Conservation (phyloP, 257 asterid genomes). For the Solanum sitiens region DNA sequence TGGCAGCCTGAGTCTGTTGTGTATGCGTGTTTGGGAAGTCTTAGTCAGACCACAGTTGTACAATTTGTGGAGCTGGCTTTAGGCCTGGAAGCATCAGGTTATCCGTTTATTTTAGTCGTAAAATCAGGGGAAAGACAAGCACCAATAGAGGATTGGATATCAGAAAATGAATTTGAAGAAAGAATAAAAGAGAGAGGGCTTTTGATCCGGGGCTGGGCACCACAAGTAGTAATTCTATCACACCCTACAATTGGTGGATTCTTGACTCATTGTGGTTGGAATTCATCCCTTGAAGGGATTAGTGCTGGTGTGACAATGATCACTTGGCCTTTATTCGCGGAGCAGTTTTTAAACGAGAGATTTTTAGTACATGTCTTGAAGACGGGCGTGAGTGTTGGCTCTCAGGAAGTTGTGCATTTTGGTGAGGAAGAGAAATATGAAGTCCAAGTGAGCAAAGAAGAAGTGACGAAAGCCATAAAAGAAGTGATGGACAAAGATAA, state of each 20-base stretch:
- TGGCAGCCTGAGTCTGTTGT: neutral
- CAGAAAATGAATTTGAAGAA: neutral
- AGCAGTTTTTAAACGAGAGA: neutral
- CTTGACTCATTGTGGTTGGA: constrained; percentile 3
- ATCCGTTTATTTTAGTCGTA: neutral
- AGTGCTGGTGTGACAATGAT: neutral
- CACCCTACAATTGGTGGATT: neutral
- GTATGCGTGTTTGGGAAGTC: neutral
- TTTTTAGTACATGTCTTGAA: neutral
- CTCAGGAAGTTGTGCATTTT: neutral
- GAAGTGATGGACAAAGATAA: neutral
- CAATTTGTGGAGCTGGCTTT: neutral
- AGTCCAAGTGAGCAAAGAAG: neutral
- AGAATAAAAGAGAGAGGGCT: neutral
- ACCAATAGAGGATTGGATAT: neutral
- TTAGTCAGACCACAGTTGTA: neutral
- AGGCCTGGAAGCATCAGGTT: neutral
- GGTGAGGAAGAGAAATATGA: neutral
- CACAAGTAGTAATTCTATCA: neutral
- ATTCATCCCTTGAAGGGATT: neutral
- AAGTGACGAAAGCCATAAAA: neutral
- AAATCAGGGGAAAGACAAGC: neutral
- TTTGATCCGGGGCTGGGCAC: neutral
- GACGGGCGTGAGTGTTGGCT: neutral
- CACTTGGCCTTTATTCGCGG: neutral